Evolutionary conservation across 2,329 filamentous ascomycete species (phyloP).

Genomic region (Colletotrichum lentis): DNA sequence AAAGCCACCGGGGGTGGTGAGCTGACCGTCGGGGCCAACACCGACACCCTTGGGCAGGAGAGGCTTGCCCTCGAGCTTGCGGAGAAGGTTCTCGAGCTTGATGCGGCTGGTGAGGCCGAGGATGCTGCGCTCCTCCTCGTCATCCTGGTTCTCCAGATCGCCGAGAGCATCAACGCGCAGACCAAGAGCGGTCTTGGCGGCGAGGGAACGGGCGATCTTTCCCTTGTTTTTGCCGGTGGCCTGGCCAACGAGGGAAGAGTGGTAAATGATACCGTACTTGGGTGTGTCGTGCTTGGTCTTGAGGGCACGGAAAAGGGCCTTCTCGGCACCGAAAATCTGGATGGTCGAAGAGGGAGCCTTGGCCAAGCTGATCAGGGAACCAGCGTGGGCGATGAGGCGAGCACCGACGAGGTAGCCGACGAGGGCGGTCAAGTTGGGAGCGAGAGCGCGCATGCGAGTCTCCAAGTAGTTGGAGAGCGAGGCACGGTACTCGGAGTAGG

Average conservation of each 20-base stretch:
- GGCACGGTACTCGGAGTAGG: constrained; percentile 87
- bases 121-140: constrained; percentile 88
- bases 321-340: constrained; percentile 98
- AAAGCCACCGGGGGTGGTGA: constrained; percentile 76
- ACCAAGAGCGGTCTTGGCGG: constrained; percentile 91
- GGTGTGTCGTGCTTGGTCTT: constrained; percentile 99
- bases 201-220: constrained; percentile 96
- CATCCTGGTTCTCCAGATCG: constrained; percentile 71
- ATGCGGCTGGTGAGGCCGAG: constrained; percentile 77
- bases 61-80: constrained; percentile 89
- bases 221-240: constrained; percentile 99
- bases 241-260: constrained; percentile 93
- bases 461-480: constrained; percentile 90
- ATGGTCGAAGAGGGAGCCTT: constrained; percentile 96
- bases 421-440: constrained; percentile 92
- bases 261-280: constrained; percentile 96
- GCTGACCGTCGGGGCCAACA: constrained; percentile 77
- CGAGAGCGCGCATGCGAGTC: constrained; percentile 94
- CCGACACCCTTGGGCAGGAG: constrained; percentile 77
- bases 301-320: constrained; percentile 95
- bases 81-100: constrained; percentile 78
- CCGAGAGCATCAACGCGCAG: constrained; percentile 85
- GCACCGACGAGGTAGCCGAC: constrained; percentile 94
- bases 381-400: constrained; percentile 91
- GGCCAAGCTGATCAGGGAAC: constrained; percentile 91